Base-by-base conservation (phyloP, 495 filamentous ascomycete genomes). In the Staphylotrichum longicolle region DNA sequence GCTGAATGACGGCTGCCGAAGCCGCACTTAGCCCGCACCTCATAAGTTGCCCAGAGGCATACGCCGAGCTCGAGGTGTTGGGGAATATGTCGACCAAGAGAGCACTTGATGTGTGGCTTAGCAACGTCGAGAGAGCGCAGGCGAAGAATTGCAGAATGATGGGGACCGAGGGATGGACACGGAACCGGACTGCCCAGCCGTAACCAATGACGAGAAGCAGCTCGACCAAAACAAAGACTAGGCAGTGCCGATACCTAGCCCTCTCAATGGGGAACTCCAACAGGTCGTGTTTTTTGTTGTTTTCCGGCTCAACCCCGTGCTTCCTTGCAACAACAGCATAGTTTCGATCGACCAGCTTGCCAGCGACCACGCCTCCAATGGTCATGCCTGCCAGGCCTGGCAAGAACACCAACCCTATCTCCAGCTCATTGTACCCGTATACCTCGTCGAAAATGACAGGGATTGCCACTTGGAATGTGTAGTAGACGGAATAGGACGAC, bases 71-170 rank as follows among this genome's bases (percentile, higher is more conserved):
- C 41, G 54, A 57, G 20, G 12, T 14, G 20, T 57, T 14, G 8
- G 55, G 55, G 41, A 57, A 57, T 6, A 57, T 57, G 54, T 57
- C 54, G 5, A 57, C 54, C 7, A 57, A 20, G 11, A 57, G 27
- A 7, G 41, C 41, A 15, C 39, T 57, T 10, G 41, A 7, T 7
- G 44, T 48, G 32, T 44, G 41, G 47, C 20, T 50, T 14, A 50
- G 20, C 7, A 50, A 14, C 3, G 47, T 50, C 7, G 47, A 50
- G 6, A 50, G 15, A 7, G 20, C 47, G 12, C 47, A 50, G 20
- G 20, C 47, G 8, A 50, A 50, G 32, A 50, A 50, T n/a, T 50
- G 20, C 47, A 50, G n/a, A 12, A 50, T n/a, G 47, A 34, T 50
- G 6, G 47, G 47, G 47, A 34, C 32, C 7, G 47, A 12, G 7